Percentiles rank a stretch among this genome's conserved stretches.
phyloP scores from a whole-genome alignment of 345 rosid genomes.

The Anacardium occidentale region DNA sequence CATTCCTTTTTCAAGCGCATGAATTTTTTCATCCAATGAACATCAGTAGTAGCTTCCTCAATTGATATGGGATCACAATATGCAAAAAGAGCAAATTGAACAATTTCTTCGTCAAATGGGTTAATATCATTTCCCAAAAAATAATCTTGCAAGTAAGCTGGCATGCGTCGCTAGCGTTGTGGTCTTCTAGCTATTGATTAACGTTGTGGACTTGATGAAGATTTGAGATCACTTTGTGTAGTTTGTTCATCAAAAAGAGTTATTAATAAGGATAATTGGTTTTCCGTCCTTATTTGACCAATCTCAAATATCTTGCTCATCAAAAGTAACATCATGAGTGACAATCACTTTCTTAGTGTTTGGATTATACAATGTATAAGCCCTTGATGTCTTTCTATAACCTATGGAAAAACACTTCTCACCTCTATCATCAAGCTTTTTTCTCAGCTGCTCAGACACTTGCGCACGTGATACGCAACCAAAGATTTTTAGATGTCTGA shows the following conservation, averaged over 20 bases:
- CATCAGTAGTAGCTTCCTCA: neutral
- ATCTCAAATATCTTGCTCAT: neutral
- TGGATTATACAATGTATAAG: constrained; percentile 9
- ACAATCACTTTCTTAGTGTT: neutral
- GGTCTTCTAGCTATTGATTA: neutral
- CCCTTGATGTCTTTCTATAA: neutral
- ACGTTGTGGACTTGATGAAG: too few relatives aligned
- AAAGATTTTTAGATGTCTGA: too few relatives aligned
- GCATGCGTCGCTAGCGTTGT: neutral
- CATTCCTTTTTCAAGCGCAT: neutral
- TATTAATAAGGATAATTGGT: neutral
- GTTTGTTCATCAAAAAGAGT: neutral
- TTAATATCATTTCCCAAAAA: neutral
- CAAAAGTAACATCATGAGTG: neutral
- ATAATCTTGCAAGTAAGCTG: neutral
- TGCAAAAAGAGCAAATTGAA: neutral
- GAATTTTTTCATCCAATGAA: neutral
- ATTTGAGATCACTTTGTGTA: neutral
- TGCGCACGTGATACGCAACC: too few relatives aligned
- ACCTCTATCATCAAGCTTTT: too few relatives aligned
- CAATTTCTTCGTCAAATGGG: neutral
- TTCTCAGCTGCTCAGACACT: too few relatives aligned
- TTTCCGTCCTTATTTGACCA: neutral
- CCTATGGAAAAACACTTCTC: too few relatives aligned
- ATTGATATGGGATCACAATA: neutral